Base-by-base conservation (phyloP, 306 rosid species). In the Vigna mungo region DNA sequence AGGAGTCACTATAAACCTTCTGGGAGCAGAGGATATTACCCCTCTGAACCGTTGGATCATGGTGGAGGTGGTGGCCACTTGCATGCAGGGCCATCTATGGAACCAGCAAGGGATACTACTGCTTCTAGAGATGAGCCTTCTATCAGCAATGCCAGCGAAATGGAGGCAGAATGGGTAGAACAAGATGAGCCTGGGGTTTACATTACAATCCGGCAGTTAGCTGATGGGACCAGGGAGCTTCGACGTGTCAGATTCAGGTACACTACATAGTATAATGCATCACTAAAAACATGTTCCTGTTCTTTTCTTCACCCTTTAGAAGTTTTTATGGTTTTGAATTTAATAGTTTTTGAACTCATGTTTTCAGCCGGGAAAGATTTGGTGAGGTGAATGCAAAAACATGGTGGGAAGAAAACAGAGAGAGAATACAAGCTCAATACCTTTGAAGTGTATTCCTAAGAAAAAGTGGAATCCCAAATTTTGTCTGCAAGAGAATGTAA, bases 341-440 rank as follows among this genome's bases (percentile, higher is more conserved):
- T 76, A 34, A 80, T 78, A 71, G 27, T 23, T 64, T 13, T 7
- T 63, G 1, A 47, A 30, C 15, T 23, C 60, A 17, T 75, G 70
- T 71, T 15, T 36, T 77, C 92, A 94, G 98, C 85, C 97, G 98
- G 0, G 94, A 92, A 82, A 85, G 81, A 85, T 94, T 92, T 34
- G 98, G 94, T 61, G 96, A 90, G 88, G 77, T 86, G 58, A 79
- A 88, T 46, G 98, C 98, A 0, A 94, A 90, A 92, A 79, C 72
- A 12, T 94, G 98, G 98, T 94, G 97, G 97, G 96, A 92, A 80
- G 93, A 89, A 71, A 94, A 94, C 88, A 87, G 92, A 78, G 98
- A 89, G 76, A 92, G 98, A 83, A 90, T 94, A 86, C 97, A 94
- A 83, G 90, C 96, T 84, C 98, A 94, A 85, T 92, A 94, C 80